phyloP scores from a whole-genome alignment of 1,139 yeast genomes.

The Cylindricascospora bacillispora region DNA sequence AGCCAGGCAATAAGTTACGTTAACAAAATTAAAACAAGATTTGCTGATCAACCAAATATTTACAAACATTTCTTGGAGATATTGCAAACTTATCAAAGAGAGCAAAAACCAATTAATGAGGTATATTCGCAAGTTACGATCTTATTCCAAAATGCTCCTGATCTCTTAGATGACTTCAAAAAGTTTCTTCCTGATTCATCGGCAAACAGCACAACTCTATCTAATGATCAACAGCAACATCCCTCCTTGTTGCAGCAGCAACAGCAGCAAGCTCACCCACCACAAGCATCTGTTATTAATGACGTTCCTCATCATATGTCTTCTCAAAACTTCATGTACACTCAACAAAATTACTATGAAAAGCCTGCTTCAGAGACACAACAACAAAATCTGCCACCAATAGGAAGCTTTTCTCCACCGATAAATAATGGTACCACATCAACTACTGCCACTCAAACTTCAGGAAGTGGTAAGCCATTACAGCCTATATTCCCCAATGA shows the following conservation, averaged over 20 bases:
- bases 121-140: slow-evolving; percentile 88
- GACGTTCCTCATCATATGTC: too few relatives aligned
- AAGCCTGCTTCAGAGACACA: too few relatives aligned
- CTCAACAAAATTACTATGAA: too few relatives aligned
- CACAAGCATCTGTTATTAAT: too few relatives aligned
- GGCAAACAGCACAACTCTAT: slow-evolving; percentile 19
- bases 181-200: slow-evolving; percentile 90
- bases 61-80: slow-evolving; percentile 92
- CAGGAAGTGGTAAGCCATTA: too few relatives aligned
- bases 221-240: slow-evolving; percentile 8
- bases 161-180: slow-evolving; percentile 83
- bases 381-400: slow-evolving; percentile 68
- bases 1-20: slow-evolving; percentile 95
- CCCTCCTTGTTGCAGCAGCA: too few relatives aligned
- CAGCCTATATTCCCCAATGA: too few relatives aligned
- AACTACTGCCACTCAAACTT: too few relatives aligned
- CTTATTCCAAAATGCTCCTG: slow-evolving; percentile 87
- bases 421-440: slow-evolving; percentile 23
- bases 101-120: slow-evolving; percentile 87
- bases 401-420: slow-evolving; percentile 89
- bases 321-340: too few relatives aligned
- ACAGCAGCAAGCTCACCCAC: slow-evolving; percentile 6
- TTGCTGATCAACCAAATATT: slow-evolving; percentile 88
- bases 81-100: slow-evolving; percentile 90
- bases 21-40: slow-evolving; percentile 87